Conservation (phyloP, 1,139 yeast genomes). For the Nakaseomyces nivariensis region DNA sequence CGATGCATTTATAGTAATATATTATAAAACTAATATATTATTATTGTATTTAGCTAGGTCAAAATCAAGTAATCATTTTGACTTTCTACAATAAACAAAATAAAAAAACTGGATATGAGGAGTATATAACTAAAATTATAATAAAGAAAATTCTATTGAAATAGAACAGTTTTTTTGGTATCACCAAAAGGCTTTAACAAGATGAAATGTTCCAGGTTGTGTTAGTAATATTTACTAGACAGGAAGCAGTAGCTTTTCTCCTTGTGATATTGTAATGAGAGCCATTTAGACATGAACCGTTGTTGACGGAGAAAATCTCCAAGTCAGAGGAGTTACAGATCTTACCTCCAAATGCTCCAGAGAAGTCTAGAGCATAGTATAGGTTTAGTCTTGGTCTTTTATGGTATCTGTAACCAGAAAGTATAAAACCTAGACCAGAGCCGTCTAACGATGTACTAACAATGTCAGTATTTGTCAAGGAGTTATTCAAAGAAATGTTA, state of each 20-base stretch:
- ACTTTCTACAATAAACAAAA: too few species aligned
- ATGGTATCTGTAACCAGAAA: slow-evolving; percentile 34
- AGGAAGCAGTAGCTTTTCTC: slow-evolving; percentile 58
- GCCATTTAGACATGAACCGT: slow-evolving; percentile 65
- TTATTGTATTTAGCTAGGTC: too few species aligned
- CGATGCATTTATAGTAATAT: too few species aligned
- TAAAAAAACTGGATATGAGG: too few species aligned
- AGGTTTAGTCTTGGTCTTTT: slow-evolving; percentile 4
- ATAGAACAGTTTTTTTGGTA: too few species aligned
- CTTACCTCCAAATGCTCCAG: slow-evolving; percentile 44
- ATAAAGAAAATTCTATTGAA: too few species aligned
- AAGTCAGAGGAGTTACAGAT: slow-evolving; percentile 49
- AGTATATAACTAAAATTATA: too few species aligned
- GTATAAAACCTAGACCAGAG: slow-evolving; percentile 49
- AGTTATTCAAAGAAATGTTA: slow-evolving; percentile 38
- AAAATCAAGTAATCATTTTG: too few species aligned
- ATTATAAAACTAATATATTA: too few species aligned
- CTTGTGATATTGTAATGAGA: slow-evolving; percentile 56
- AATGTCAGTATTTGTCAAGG: slow-evolving; percentile 38
- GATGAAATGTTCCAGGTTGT: neutral
- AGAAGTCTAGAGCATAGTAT: slow-evolving; percentile 48
- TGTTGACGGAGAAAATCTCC: slow-evolving; percentile 53
- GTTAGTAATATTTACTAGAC: slow-evolving; percentile 44
- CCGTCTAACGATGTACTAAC: slow-evolving; percentile 62
- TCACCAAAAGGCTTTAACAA: neutral